Base-by-base conservation (phyloP, 108 stramenopile genomes). In the Cyclotella atomus region DNA sequence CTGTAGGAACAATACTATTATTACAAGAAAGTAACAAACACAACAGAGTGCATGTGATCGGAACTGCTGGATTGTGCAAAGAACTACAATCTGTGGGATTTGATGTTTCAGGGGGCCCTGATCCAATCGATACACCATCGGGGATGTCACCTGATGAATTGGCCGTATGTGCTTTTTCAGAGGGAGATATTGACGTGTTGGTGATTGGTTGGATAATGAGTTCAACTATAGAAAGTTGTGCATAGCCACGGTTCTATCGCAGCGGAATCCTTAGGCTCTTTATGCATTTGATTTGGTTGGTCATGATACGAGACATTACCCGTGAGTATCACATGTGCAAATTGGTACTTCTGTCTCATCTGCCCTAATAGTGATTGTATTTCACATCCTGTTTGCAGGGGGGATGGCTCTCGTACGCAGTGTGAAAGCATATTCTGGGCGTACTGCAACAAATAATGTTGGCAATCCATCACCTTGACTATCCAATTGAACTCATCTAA, bases 401-500 rank as follows among this genome's bases (percentile, higher is more conserved):
- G 93, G 91, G 74, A 90, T 91, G 16, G 79, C 83, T 15, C 53
- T 82, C 16, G 90, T 95, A 3, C 64, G 70, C n/a, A 87, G 90
- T 6, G 68, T 95, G 29, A 90, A 95, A 65, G 63, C 68, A 35
- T 77, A 83, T 24, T 87, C 91, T 4, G 77, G 76, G 33, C 83
- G 89, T 24, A 76, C 45, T 55, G 83, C 89, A 7, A 83, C 92
- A 33, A n/a, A n/a, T n/a, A 86, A 88, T 67, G 93, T 91, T 8
- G 95, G 95, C 9, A 96, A 96, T 64, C 95, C 95, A 38, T 86
- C 83, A 52, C 41, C 47, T 24, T 75, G 91, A 19, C 78, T 92
- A 6, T 36, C 54, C 50, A 53, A 82, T 32, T 54, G 75, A 59
- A 53, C 83, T 54, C 50, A 67, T 21, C 56, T 91, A 15, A 67